These are phyloP conservation scores for Saururus chinensis DNA, from an alignment of 164 flowering plant genomes.

Conservation along the genomic window DNA sequence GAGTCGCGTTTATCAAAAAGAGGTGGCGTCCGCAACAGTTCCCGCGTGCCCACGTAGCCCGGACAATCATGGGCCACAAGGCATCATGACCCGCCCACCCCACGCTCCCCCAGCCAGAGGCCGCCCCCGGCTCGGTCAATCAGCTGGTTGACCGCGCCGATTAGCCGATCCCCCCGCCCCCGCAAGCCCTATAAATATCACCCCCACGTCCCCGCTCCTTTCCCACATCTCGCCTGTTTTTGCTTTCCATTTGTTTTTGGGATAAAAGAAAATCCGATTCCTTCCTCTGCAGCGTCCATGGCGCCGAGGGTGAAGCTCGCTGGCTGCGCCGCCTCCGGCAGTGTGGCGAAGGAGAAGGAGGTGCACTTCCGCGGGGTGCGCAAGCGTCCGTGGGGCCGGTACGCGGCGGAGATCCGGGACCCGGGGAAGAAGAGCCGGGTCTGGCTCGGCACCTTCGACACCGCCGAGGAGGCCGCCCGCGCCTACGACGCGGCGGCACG, in stretches of 20 bases:
- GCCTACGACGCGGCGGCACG: conserved; percentile 67
- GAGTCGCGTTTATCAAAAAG: background rate
- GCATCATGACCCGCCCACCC: background rate
- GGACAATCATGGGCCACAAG: background rate
- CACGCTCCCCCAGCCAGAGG: background rate
- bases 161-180: background rate
- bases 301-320: conserved; percentile 28
- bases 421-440: conserved; percentile 68
- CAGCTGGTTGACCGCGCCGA: conserved; percentile 4
- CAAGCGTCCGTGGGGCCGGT: conserved; percentile 79
- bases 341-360: conserved; percentile 19
- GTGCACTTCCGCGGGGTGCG: conserved; percentile 58
- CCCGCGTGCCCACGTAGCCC: no score
- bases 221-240: background rate
- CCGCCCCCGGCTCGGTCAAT: conserved; percentile 1
- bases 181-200: background rate
- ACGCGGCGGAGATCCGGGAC: conserved; percentile 77
- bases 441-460: conserved; percentile 66
- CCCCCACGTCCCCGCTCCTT: background rate
- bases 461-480: conserved; percentile 65
- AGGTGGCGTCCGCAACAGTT: background rate
- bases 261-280: background rate
- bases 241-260: background rate
- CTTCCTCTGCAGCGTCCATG: conserved; percentile 17
- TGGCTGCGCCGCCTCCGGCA: background rate